These are phyloP conservation scores for sweet orange (Citrus sinensis) DNA, from an alignment of 345 rosid genomes.

Conservation along the genomic window DVS_A1.0 CM039164.1:1191001-1191500, in stretches of 20 bases:
- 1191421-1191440: too few relatives aligned
- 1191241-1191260: neutral
- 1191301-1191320: neutral
- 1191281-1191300: neutral
- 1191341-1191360: neutral
- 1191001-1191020: neutral
- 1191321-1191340: too few relatives aligned
- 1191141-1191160: neutral
- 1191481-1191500: too few relatives aligned
- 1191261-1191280: neutral
- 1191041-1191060: neutral
- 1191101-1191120: neutral
- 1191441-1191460: too few relatives aligned
- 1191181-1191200: neutral
- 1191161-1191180: neutral
- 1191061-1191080: neutral
- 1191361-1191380: too few relatives aligned
- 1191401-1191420: too few relatives aligned
- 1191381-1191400: too few relatives aligned
- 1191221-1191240: neutral
- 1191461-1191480: too few relatives aligned
- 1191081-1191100: neutral
- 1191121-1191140: constrained; percentile 1
- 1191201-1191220: neutral
- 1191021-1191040: neutral